Conservation (phyloP, 192 early-diverging fungal genomes). For the Dissophora ornata region DNA sequence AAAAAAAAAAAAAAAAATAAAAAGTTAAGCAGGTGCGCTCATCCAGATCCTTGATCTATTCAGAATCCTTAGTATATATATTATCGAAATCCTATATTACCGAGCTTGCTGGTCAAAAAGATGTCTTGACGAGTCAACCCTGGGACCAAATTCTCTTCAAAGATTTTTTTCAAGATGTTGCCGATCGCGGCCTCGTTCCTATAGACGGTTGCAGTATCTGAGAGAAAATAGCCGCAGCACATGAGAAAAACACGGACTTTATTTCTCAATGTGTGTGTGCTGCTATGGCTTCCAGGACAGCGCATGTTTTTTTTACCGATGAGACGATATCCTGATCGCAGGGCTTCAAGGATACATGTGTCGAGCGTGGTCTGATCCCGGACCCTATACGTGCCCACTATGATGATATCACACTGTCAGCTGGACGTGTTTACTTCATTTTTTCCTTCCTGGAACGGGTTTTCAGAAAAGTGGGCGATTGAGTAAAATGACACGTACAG, state of each 20-base stretch:
- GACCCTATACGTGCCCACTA: slow-evolving; percentile 64
- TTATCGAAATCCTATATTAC: no score
- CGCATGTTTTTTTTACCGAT: slow-evolving; percentile 39
- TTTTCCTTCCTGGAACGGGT: no score
- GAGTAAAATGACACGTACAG: slow-evolving; percentile 13
- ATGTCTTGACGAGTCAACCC: slow-evolving; percentile 68
- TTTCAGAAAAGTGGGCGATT: background rate
- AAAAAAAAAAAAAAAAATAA: slow-evolving; percentile 9
- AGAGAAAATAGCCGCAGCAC: no score
- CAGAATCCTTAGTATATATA: no score
- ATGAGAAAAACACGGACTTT: no score
- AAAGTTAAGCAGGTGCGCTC: no score
- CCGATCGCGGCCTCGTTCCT: slow-evolving; percentile 73
- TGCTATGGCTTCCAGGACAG: no score
- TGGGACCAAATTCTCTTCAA: slow-evolving; percentile 55
- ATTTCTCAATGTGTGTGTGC: no score
- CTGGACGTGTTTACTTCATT: no score
- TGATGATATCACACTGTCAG: no score
- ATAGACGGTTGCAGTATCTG: slow-evolving; percentile 77
- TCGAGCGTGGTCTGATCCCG: slow-evolving; percentile 45
- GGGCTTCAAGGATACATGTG: slow-evolving; percentile 49
- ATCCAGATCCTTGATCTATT: no score
- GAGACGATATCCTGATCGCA: slow-evolving; percentile 56
- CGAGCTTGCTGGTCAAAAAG: slow-evolving; percentile 78
- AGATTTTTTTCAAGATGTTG: slow-evolving; percentile 56